These are phyloP conservation scores for Citrullus colocynthis DNA, from an alignment of 306 rosid species.

Conservation along the genomic window DNA sequence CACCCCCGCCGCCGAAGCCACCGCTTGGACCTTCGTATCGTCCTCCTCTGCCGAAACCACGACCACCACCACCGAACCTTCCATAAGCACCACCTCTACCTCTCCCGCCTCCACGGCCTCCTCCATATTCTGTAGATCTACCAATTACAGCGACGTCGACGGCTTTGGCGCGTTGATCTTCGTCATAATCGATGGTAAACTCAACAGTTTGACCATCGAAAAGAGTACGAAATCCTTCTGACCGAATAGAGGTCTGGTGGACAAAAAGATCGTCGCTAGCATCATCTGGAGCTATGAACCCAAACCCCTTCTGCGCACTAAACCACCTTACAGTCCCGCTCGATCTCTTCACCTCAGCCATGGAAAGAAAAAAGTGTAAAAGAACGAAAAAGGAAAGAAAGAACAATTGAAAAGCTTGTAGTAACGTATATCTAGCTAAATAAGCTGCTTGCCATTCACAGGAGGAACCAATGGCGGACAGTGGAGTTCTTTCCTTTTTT, in stretches of 20 bases:
- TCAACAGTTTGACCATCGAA: conserved; percentile 53
- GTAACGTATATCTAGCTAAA: neutral
- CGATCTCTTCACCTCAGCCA: conserved; percentile 38
- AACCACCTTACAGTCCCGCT: conserved; percentile 78
- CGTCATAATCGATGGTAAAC: conserved; percentile 33
- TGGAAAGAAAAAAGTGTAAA: neutral
- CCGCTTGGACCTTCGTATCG: conserved; percentile 14
- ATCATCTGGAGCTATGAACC: conserved; percentile 59
- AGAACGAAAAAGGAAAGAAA: neutral
- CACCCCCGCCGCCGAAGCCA: conserved; percentile 10
- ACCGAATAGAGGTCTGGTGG: conserved; percentile 66
- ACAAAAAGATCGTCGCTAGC: conserved; percentile 67
- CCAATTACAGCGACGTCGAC: conserved; percentile 35
- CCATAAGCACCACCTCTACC: conserved; percentile 22
- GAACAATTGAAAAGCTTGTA: neutral
- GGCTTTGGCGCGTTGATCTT: conserved; percentile 54
- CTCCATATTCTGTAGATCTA: conserved; percentile 23
- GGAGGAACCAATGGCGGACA: conserved; percentile 6
- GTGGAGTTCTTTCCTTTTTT: neutral
- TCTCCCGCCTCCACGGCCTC: conserved; percentile 20
- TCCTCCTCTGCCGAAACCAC: conserved; percentile 10
- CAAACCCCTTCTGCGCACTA: conserved; percentile 65
- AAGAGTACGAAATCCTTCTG: conserved; percentile 58
- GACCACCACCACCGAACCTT: conserved; percentile 13
- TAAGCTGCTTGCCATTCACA: neutral